Base-by-base conservation (phyloP, 345 rosid genomes). In the Turnera subulata region DNA sequence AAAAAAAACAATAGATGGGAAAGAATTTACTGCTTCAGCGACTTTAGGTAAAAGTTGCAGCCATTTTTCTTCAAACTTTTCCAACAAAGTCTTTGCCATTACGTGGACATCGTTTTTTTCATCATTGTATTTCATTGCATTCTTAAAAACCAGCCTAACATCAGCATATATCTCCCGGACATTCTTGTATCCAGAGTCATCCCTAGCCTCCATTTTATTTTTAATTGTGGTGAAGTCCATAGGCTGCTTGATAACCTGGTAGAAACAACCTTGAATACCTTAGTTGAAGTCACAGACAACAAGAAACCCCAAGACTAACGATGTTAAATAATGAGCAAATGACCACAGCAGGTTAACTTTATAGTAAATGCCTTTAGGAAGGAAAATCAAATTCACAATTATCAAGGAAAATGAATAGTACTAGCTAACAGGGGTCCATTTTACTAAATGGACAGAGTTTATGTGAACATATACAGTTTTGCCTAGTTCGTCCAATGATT, bases 41-140 rank as follows among this genome's bases (percentile, higher is more conserved):
- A 92, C 95, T 74, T 84, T 83, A 19, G 96, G 93, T 53, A 84
- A 70, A 70, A 92, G 75, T 26, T 52, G 81, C 56, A 87, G 73
- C 98, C 98, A 92, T 63, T 79, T 92, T 70, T 86, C 98, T 74
- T 92, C 94, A 68, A 89, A 89, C 66, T 80, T 92, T 53, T 50
- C 83, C 63, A 86, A 76, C 78, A 92, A 68, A 39, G 84, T 84
- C 73, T 76, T 83, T 48, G 98, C 98, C 98, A 86, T 92, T 17
- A 73, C 65, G 70, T 84, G 78, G 59, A 82, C 93, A 51, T 83
- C 83, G 71, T 83, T 80, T 51, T 66, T 63, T 60, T 89, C 88
- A 58, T 80, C 88, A 50, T 92, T 92, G 63, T 92, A 92, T 25
- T 82, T 82, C 97, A 89, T 92, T n/a, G 98, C 98, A 61, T 92